These are phyloP conservation scores for Trichoderma citrinoviride DNA, from an alignment of 2,329 filamentous ascomycete species.

Conservation along the genomic window DNA sequence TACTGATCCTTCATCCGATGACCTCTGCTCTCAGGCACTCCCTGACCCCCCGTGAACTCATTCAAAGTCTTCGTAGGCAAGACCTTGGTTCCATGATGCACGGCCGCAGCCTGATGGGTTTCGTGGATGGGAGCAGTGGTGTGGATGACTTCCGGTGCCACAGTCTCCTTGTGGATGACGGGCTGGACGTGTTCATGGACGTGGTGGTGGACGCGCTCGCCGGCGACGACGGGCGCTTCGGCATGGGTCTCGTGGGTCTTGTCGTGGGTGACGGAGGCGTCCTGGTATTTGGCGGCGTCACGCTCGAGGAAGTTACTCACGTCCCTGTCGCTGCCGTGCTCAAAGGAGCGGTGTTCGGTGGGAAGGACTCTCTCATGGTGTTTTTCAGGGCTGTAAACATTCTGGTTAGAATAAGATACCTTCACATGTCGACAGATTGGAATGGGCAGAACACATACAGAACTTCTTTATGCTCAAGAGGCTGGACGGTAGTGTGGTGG, in stretches of 20 bases:
- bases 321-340: conserved; percentile 56
- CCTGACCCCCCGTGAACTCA: conserved; percentile 50
- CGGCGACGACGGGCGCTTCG: conserved; percentile 28
- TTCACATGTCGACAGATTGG: neutral
- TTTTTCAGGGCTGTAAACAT: conserved; percentile 53
- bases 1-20: conserved; percentile 56
- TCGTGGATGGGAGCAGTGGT: conserved; percentile 72
- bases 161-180: conserved; percentile 65
- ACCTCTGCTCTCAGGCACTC: conserved; percentile 50
- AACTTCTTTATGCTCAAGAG: conserved; percentile 43
- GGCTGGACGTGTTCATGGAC: conserved; percentile 70
- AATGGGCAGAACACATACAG: conserved; percentile 31
- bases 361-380: conserved; percentile 58
- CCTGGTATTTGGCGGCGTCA: conserved; percentile 44
- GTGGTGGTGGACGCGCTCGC: conserved; percentile 41
- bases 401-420: neutral
- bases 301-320: conserved; percentile 47
- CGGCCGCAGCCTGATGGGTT: conserved; percentile 63
- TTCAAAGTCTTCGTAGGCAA: conserved; percentile 62
- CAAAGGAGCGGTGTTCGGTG: conserved; percentile 59
- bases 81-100: conserved; percentile 63
- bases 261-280: conserved; percentile 31
- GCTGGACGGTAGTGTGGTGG: conserved; percentile 68
- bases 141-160: conserved; percentile 67
- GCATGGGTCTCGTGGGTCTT: conserved; percentile 31